Evolutionary conservation across 1,284 basidiomycete genomes (phyloP).

Genomic region (Cystobasidiaceae sp.): DNA sequence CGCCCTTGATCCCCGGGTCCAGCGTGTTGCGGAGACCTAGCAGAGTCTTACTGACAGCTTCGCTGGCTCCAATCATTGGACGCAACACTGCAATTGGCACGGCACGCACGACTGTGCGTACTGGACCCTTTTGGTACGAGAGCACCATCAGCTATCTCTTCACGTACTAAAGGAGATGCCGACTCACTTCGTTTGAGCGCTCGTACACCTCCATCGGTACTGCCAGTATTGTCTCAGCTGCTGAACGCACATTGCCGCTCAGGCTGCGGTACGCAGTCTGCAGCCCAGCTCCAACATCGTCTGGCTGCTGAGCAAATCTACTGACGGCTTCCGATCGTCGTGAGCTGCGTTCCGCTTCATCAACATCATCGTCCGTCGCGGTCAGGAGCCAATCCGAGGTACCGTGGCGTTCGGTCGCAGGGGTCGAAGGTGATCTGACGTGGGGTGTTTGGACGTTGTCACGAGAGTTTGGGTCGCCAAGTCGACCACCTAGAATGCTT

Average conservation of each 20-base stretch:
- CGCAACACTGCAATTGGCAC: slow-evolving; percentile 94
- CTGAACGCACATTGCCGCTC: slow-evolving; percentile 75
- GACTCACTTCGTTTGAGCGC: slow-evolving; percentile 70
- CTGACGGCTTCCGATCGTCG: slow-evolving; percentile 58
- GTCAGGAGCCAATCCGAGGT: slow-evolving; percentile 3
- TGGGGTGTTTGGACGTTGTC: neutral
- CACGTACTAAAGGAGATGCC: slow-evolving; percentile 38
- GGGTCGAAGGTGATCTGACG: slow-evolving; percentile 50
- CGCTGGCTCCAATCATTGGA: slow-evolving; percentile 93
- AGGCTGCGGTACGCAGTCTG: slow-evolving; percentile 81
- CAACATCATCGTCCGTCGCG: slow-evolving; percentile 3
- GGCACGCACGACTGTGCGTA: slow-evolving; percentile 85
- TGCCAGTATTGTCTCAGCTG: slow-evolving; percentile 95
- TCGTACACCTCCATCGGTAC: slow-evolving; percentile 99
- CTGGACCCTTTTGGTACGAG: slow-evolving; percentile 62
- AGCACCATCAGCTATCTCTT: neutral
- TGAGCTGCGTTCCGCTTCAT: neutral
- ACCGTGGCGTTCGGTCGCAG: slow-evolving; percentile 42
- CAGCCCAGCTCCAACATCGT: slow-evolving; percentile 77
- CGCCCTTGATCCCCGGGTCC: slow-evolving; percentile 38
- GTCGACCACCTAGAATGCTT: slow-evolving; percentile 68
- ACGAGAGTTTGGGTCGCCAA: neutral
- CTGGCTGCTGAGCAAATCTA: slow-evolving; percentile 84
- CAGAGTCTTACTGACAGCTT: slow-evolving; percentile 90
- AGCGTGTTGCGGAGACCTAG: slow-evolving; percentile 77